Evolutionary conservation across 2,329 filamentous ascomycete species (phyloP), one percentile per base, ranked within the genome.

Genomic region (Arthrobotrys sphaeroides): DNA sequence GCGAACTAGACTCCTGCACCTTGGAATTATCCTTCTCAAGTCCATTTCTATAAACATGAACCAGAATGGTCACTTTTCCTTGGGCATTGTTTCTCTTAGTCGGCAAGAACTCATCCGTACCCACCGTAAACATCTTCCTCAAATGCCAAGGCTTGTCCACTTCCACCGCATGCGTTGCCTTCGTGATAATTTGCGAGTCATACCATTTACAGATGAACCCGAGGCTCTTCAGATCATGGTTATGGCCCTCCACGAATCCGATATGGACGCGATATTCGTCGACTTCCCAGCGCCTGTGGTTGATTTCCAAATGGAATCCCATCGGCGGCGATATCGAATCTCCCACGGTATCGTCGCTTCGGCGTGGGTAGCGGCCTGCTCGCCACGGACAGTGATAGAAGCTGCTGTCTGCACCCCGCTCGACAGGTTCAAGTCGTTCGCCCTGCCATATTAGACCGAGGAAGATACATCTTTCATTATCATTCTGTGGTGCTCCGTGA

Each of bases 141-240:
- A 55, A 3, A 9, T 67, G 62, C 62, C 62, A 67, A 9, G 62
- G 47, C 3, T 20, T 6, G n/a, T 67, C 62, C n/a, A 67, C 10
- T 16, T 67, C 38, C 42, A 57, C 62, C 1, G 22, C 22, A 33
- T 67, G n/a, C 43, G 31, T 64, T 42, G 24, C 9, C 9, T 13
- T 38, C 24, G 51, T 55, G 16, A 55, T 38, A 38, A 1, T 55
- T 55, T 55, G 13, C 31, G 16, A 55, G 9, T 7, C 31, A 16
- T 22, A 55, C 28, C 28, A 55, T 7, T 38, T 20, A 12, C 51
- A 55, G 2, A 3, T 6, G 12, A 12, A 24, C 31, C 9, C 18
- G 9, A 55, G 31, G 3, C 3, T 55, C 31, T 22, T 55, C 16
- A 24, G 3, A 10, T 60, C 38, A 6, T 42, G 55, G 22, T 26